Base-by-base conservation (phyloP, 768 basidiomycete species). In the Dioszegia aurantiaca region DNA sequence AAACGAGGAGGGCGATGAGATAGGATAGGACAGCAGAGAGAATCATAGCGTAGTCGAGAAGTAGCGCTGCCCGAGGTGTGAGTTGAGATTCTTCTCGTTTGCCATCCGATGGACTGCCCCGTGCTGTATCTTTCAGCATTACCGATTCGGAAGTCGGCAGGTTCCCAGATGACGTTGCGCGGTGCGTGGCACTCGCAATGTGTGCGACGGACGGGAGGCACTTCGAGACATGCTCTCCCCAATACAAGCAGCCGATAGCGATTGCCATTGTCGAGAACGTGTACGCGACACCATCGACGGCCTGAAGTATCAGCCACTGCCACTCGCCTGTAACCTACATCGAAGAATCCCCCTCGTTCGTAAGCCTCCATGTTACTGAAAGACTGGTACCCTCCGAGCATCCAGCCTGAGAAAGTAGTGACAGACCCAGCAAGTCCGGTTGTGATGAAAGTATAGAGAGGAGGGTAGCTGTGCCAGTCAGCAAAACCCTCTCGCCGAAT, bases 341-440 rank as follows among this genome's bases (percentile, higher is more conserved):
- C 83, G 61, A 83, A 80, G 30, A 97, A 80, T 51, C 89, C 85
- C 48, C 81, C 80, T 46, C 87, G 82, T 55, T 80, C 73, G 45
- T 80, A 82, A 10, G 79, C 75, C 33, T 79, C 79, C 2, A 81
- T 77, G 72, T 97, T 90, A 0, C 87, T 80, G 85, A 92, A 98
- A 0, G 90, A 87, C 53, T 82, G 77, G 69, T 94, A 98, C 0
- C 90, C 77, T 60, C 93, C 89, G 10, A 89, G 72, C 76, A 97
- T 90, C 95, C 95, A 98, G 36, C 86, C 83, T 16, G 93, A 95
- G 79, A 98, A 98, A 1, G 92, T 97, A 10, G 95, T 99, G 66
- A 98, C 77, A 1, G 90, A 94, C 2, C 94, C 95, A 71, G 95
- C 98, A 76, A 97, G 90, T 14, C 90, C 90, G 60, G 92, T 95